Evolutionary conservation across 805 yeast genomes (phyloP).

Genomic region (Yamadazyma olivae): DNA sequence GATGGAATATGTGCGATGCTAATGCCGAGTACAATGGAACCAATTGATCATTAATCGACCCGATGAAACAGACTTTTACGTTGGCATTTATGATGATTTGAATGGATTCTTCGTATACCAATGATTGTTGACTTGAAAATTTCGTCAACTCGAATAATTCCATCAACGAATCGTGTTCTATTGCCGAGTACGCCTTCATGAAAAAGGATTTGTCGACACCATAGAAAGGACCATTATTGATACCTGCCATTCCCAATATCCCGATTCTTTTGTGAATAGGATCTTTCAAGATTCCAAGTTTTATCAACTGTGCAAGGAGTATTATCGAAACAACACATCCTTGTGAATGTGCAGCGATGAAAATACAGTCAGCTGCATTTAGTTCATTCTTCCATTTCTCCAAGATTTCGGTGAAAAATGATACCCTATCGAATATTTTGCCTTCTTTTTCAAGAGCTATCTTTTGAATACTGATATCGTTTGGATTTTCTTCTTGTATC

Average conservation of each 20-base stretch:
- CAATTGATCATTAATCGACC: conserved; percentile 89
- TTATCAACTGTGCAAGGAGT: conserved; percentile 68
- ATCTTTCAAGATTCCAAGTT: conserved; percentile 44
- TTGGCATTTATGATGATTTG: conserved; percentile 63
- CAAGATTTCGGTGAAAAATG: conserved; percentile 70
- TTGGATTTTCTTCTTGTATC: conserved; percentile 27
- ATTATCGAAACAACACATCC: conserved; percentile 91
- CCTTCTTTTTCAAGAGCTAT: conserved; percentile 96
- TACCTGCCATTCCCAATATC: conserved; percentile 91
- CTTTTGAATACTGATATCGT: conserved; percentile 61
- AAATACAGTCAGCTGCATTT: conserved; percentile 75
- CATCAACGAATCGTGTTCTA: conserved; percentile 81
- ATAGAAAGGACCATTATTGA: conserved; percentile 89
- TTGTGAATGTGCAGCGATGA: conserved; percentile 92
- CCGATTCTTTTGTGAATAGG: conserved; percentile 52
- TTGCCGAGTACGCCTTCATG: conserved; percentile 84
- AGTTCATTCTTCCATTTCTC: conserved; percentile 62
- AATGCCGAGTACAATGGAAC: conserved; percentile 90
- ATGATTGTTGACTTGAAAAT: conserved; percentile 67
- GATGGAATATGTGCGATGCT: conserved; percentile 81
- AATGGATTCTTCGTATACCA: conserved; percentile 65
- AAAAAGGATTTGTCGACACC: conserved; percentile 83
- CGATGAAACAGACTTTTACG: conserved; percentile 77
- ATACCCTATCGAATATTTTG: conserved; percentile 80
- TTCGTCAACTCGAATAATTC: conserved; percentile 89